Percentiles rank a stretch among this genome's conserved stretches.
phyloP scores from a whole-genome alignment of 2,329 filamentous ascomycete species.

The Curvularia hawaiiensis region DNA sequence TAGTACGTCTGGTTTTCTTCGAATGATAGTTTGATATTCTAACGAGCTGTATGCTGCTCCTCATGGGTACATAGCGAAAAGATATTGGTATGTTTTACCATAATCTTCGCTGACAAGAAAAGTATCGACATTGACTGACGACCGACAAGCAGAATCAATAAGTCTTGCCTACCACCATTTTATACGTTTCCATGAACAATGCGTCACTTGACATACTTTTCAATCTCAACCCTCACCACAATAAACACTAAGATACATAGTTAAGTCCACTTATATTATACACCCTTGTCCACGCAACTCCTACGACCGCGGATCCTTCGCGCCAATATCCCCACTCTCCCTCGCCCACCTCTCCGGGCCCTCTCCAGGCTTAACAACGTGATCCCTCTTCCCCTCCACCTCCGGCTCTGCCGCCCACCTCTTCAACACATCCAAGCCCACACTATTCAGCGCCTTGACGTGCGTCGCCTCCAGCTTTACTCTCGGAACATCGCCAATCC shows the following conservation, averaged over 20 bases:
- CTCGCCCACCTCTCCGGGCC: slow-evolving; percentile 14
- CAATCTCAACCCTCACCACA: background rate
- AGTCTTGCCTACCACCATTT: too few species aligned
- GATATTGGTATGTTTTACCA: too few species aligned
- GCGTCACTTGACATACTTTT: background rate
- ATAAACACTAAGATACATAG: too few species aligned
- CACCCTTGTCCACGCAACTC: too few species aligned
- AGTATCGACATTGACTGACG: too few species aligned
- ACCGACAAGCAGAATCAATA: too few species aligned
- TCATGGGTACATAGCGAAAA: too few species aligned
- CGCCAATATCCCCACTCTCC: slow-evolving; percentile 33
- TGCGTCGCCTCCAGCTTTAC: slow-evolving; percentile 59
- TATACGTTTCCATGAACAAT: background rate
- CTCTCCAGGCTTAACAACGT: slow-evolving; percentile 16
- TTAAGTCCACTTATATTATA: too few species aligned
- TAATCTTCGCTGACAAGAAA: too few species aligned
- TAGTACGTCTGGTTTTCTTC: too few species aligned
- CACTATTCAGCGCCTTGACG: slow-evolving; percentile 54
- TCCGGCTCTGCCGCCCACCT: slow-evolving; percentile 52
- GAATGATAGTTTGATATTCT: too few species aligned
- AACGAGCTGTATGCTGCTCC: too few species aligned
- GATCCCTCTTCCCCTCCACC: slow-evolving; percentile 2
- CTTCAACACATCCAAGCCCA: slow-evolving; percentile 55
- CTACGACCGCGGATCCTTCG: slow-evolving; percentile 31
- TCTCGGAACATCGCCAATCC: slow-evolving; percentile 38